Conservation (phyloP, 208 protist genomes). For the Trypanosomatidae sp. region DNA sequence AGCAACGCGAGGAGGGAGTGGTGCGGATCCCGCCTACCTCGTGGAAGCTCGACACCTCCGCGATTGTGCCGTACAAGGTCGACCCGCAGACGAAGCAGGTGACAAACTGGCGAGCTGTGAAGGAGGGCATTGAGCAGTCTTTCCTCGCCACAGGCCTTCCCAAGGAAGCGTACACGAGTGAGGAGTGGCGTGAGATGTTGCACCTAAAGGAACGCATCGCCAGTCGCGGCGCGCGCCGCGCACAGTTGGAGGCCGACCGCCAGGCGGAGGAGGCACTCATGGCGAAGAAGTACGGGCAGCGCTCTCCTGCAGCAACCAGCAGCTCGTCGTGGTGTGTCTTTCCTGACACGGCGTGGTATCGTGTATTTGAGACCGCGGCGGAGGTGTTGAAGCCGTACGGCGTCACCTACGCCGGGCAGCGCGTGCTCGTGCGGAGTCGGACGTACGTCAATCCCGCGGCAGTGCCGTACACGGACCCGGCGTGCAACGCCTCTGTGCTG, state of each 20-base stretch:
- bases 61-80: conserved; percentile 84
- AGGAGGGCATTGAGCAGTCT: conserved; percentile 82
- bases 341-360: conserved; percentile 76
- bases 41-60: conserved; percentile 69
- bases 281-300: conserved; percentile 13
- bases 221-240: conserved; percentile 41
- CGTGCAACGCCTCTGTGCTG: conserved; percentile 24
- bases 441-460: conserved; percentile 43
- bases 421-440: conserved; percentile 38
- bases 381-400: conserved; percentile 59
- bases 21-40: conserved; percentile 80
- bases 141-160: conserved; percentile 80
- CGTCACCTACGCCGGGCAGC: conserved; percentile 42
- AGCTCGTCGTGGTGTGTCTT: conserved; percentile 41
- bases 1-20: conserved; percentile 88
- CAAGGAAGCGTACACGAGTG: conserved; percentile 70
- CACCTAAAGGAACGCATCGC: conserved; percentile 59
- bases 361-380: conserved; percentile 60
- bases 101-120: conserved; percentile 89
- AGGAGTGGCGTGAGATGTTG: conserved; percentile 78
- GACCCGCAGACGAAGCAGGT: conserved; percentile 65
- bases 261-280: conserved; percentile 34
- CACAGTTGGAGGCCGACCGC: conserved; percentile 45
- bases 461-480: conserved; percentile 61
- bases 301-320: background rate